Evolutionary conservation across 2,329 filamentous ascomycete species (phyloP), one percentile per base, ranked within the genome.

Genomic region (Talaromyces atroroseus): DNA sequence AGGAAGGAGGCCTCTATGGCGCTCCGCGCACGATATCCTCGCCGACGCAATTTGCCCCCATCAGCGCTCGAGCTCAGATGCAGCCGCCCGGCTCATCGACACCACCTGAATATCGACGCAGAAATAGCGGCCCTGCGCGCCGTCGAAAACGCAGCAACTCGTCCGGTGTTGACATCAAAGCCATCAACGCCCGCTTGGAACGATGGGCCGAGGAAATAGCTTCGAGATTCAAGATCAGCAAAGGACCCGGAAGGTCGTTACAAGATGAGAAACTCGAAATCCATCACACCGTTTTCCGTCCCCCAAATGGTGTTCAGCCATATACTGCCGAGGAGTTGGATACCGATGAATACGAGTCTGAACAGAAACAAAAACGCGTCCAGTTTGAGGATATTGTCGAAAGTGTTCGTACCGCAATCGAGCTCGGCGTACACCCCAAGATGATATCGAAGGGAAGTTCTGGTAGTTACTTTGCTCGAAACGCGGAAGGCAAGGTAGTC

Each of bases 171-270:
- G 94, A 99, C 68, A 89, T 99, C 69, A 97, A 97, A 71, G 94
- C 94, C 59, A 97, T 99, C 74, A 99, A 99, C 73, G 92, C 92
- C 58, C 83, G 94, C 23, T 78, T 99, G 24, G 94, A 99, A 75
- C 82, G 89, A 69, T 99, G 94, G 94, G 94, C 94, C 16, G 94
- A 97, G 65, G 94, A 99, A 75, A 97, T 99, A 67, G 92, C 94
- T 29, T 89, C 90, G 64, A 94, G 95, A 66, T 97, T 99, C 81
- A 97, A 96, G 78, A 89, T 92, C 62, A 80, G 82, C 64, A 86
- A 86, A 65, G 84, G 87, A 54, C 90, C 86, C 69, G 88, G 87
- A 50, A 87, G 84, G 66, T 83, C 82, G 7, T 75, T 85, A 46
- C 89, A 95, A 63, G 90, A 95, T 64, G 90, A 95, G 71, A 86